Evolutionary conservation across 129 eudicot genomes (phyloP), one percentile per base, ranked within the genome.

Genomic region (Logfia minima): DNA sequence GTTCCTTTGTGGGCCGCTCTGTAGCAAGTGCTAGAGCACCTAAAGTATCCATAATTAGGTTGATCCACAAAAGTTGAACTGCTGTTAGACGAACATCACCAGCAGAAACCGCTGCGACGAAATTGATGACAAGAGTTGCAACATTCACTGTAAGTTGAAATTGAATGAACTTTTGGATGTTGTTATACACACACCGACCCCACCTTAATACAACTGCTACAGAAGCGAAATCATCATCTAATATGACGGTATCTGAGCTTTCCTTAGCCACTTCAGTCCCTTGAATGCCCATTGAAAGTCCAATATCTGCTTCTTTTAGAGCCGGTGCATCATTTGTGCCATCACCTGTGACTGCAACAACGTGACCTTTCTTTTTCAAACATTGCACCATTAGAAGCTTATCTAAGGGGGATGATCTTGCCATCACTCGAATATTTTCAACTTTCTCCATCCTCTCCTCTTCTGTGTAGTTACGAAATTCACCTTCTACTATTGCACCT

Each of bases 11-110:
- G 28, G 92, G 88, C 52, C 67, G 72, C 48, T 85, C 86, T 0
- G 87, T 85, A 29, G 92, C 92, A 0, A 88, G 83, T 24, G 90
- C 90, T 22, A 88, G 72, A 0, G 92, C 90, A 1, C 90, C 92
- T 18, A 88, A 62, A 16, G 88, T 85, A 68, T 81, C 88, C 92
- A 88, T 85, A 16, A 88, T 83, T 5, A 88, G 79, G 72, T 85
- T 88, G 14, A 88, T 82, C 90, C 90, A 85, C 53, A 88, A 32
- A 0, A 88, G 71, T 26, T 88, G 90, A 8, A 88, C 90, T 3
- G 88, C 84, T 13, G 86, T 85, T 62, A 88, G 26, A 1, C 85
- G 93, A 6, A 88, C 85, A n/a, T 77, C 84, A 3, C 86, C 87
- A 11, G 87, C 73, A 68, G 86, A 78, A 34, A 81, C 77, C 0